Evolutionary conservation across 2,329 filamentous ascomycete species (phyloP), one percentile per base, ranked within the genome.

Genomic region (Aspergillaceae sp.): DNA sequence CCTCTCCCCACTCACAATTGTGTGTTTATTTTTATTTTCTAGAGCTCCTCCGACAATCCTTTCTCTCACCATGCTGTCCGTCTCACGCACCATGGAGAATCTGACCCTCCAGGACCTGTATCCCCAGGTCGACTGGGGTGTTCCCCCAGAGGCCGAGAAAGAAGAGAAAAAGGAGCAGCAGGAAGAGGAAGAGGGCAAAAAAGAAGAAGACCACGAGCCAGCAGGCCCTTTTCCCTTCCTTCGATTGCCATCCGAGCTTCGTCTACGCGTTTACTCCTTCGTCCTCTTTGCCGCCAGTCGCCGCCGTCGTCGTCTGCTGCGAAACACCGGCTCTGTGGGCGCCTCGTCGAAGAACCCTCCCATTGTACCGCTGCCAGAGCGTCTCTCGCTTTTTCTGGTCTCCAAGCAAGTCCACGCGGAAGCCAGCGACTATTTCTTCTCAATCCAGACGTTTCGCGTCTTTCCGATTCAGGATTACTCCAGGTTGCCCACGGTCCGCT

Each of bases 381-480:
- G 66, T 36, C 51, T 72, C 29, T 56, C 61, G 4, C 54, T 73
- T 9, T 71, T 73, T 46, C 59, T 69, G 4, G 59, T 60, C 10
- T 71, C 62, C 40, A 64, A 60, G 11, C 69, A 64, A 36, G 65
- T 75, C 51, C 74, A 78, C 57, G 62, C 72, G 29, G 76, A 79
- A 61, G 73, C 74, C 4, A 69, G 66, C 40, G 66, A 71, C 46
- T 63, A 72, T 50, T 77, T 77, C 59, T 78, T 77, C 60, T 67
- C 71, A 37, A 61, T 63, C 11, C 73, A 76, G 51, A 75, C 69
- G 5, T 78, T 79, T 55, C 73, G 74, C 38, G 59, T 78, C 29
- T 77, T 78, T 52, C 72, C 71, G 1, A 64, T 75, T 28, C 73
- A 78, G 56, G 72, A 75, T 40, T 73, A 73, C 45, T 73, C 62